These are phyloP conservation scores for Kregervanrija delftensis DNA, from an alignment of 805 yeast genomes.

Conservation along the genomic window DNA sequence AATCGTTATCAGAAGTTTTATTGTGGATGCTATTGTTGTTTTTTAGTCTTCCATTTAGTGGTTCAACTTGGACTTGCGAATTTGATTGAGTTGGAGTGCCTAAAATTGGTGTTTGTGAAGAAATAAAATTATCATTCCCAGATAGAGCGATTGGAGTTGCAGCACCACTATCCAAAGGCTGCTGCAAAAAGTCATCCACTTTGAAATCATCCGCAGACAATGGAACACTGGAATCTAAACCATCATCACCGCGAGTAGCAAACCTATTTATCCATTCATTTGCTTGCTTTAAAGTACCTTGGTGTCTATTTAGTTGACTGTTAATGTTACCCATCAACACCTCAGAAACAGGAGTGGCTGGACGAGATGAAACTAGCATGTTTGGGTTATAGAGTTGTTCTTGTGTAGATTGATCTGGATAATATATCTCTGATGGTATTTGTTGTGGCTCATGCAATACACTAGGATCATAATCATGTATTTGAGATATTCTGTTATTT, in stretches of 20 bases:
- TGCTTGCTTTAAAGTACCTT: slow-evolving; percentile 46
- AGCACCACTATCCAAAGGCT: slow-evolving; percentile 11
- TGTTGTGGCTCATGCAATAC: too few relatives aligned
- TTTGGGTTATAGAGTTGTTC: background rate
- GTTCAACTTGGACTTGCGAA: background rate
- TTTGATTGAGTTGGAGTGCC: slow-evolving; percentile 3
- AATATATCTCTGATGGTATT: too few relatives aligned
- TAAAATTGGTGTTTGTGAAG: slow-evolving; percentile 2
- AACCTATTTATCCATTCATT: slow-evolving; percentile 43
- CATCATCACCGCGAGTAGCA: slow-evolving; percentile 11
- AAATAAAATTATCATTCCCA: slow-evolving; percentile 3
- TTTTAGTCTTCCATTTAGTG: too few relatives aligned
- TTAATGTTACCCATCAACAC: slow-evolving; percentile 35
- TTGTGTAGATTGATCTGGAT: too few relatives aligned
- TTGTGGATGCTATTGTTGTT: too few relatives aligned
- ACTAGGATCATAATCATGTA: too few relatives aligned
- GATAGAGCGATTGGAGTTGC: slow-evolving; percentile 9
- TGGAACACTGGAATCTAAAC: slow-evolving; percentile 9
- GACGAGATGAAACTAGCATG: background rate
- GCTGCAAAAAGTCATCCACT: slow-evolving; percentile 27
- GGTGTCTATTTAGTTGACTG: slow-evolving; percentile 40
- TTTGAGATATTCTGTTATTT: too few relatives aligned
- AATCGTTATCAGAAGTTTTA: too few relatives aligned
- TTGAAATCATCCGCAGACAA: slow-evolving; percentile 25
- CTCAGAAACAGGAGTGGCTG: slow-evolving; percentile 13